Evolutionary conservation across 2,329 filamentous ascomycete genomes (phyloP).

Genomic region (Colletotrichum phormii): DNA sequence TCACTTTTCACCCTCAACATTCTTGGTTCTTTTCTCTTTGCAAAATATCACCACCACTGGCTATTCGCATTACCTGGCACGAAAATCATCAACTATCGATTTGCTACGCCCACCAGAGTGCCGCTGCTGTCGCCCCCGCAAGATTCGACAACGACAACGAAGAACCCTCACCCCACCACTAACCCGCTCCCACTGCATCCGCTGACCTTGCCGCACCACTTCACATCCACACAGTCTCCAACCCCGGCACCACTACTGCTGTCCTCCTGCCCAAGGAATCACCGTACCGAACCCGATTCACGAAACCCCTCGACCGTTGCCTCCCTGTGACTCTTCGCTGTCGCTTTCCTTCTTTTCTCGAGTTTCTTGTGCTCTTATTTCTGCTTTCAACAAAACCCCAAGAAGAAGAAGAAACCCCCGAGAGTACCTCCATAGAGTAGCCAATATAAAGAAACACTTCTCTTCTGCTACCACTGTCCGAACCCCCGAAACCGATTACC

Average conservation of each 20-base stretch:
- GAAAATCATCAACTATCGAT: neutral
- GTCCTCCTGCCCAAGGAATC: conserved; percentile 33
- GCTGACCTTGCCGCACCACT: conserved; percentile 19
- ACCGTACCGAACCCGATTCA: conserved; percentile 25
- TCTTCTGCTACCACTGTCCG: conserved; percentile 28
- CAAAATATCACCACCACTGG: neutral
- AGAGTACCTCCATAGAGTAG: conserved; percentile 32
- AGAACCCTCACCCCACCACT: conserved; percentile 25
- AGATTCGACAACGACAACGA: conserved; percentile 5
- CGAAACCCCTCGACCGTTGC: conserved; percentile 14
- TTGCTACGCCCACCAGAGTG: neutral
- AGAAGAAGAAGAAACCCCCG: conserved; percentile 1
- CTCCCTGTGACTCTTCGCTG: conserved; percentile 5
- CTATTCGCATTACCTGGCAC: neutral
- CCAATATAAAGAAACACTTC: conserved; percentile 34
- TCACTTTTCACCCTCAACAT: conserved; percentile 12
- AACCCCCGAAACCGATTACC: conserved; percentile 21
- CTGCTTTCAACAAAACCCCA: neutral
- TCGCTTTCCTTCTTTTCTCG: conserved; percentile 17
- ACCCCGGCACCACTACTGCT: conserved; percentile 21
- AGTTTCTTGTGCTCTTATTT: conserved; percentile 21
- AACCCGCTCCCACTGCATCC: conserved; percentile 23
- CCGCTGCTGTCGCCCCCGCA: neutral
- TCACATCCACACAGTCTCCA: conserved; percentile 15
- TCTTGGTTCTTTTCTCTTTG: neutral